These are phyloP conservation scores for Aphanomyces stellatus DNA, from an alignment of 352 stramenopile genomes.

Conservation along the genomic window DNA sequence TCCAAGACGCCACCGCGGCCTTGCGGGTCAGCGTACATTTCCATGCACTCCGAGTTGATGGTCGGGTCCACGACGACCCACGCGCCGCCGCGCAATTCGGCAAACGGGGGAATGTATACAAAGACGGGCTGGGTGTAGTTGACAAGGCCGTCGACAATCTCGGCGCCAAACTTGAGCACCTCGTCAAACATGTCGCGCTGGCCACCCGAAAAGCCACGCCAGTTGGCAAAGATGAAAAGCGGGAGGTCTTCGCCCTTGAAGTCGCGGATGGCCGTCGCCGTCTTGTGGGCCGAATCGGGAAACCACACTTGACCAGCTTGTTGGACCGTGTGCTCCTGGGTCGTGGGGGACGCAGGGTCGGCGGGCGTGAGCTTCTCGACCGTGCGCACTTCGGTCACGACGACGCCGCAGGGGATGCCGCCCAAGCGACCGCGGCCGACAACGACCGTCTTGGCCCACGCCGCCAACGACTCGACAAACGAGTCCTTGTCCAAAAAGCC, in stretches of 20 bases:
- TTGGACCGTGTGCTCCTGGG: conserved; percentile 94
- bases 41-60: conserved; percentile 99
- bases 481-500: conserved; percentile 98
- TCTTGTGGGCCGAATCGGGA: conserved; percentile 99
- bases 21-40: conserved; percentile 97
- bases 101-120: conserved; percentile 99
- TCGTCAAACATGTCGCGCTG: conserved; percentile 99
- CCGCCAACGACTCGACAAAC: conserved; percentile 97
- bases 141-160: conserved; percentile 99
- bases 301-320: conserved; percentile 99
- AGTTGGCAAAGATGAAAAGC: conserved; percentile 99
- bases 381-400: conserved; percentile 98
- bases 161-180: conserved; percentile 99
- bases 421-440: conserved; percentile 95
- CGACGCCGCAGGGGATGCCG: conserved; percentile 97
- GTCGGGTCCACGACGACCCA: conserved; percentile 99
- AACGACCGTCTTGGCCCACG: conserved; percentile 99
- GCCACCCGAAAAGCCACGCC: conserved; percentile 98
- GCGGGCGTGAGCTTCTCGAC: conserved; percentile 95
- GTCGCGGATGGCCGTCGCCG: conserved; percentile 98
- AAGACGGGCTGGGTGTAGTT: conserved; percentile 99
- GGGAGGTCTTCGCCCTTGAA: conserved; percentile 99
- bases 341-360: conserved; percentile 95
- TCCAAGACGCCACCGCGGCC: conserved; percentile 97
- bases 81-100: conserved; percentile 96